Conservation (phyloP, 495 filamentous ascomycete genomes). For the Clohesyomyces aquaticus region DNA sequence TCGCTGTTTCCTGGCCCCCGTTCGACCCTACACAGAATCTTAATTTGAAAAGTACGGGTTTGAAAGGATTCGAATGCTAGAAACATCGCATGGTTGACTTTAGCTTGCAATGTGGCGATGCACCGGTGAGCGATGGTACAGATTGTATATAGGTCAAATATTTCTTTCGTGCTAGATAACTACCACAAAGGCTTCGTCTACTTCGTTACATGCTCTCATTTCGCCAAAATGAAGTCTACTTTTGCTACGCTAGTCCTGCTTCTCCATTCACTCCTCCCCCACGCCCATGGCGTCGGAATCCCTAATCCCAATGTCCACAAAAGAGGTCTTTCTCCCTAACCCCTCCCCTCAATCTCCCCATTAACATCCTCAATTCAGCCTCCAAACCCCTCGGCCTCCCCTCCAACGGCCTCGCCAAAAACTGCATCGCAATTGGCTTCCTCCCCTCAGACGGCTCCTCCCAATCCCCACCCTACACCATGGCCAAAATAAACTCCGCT, state of each 20-base stretch:
- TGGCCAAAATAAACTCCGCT: conserved; percentile 3
- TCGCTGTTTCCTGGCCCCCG: too few relatives aligned
- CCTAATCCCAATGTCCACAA: neutral
- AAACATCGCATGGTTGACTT: too few relatives aligned
- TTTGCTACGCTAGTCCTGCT: neutral
- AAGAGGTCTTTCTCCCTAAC: neutral
- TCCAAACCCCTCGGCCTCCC: conserved; percentile 8
- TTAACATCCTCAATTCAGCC: neutral
- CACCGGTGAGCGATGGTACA: too few relatives aligned
- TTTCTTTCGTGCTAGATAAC: too few relatives aligned
- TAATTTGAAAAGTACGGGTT: too few relatives aligned
- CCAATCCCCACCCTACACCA: conserved; percentile 16
- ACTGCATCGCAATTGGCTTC: conserved; percentile 18
- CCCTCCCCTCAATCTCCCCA: neutral
- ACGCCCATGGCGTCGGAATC: too few relatives aligned
- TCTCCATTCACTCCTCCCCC: too few relatives aligned
- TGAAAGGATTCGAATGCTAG: too few relatives aligned
- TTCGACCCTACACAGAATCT: too few relatives aligned
- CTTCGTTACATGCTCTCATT: neutral
- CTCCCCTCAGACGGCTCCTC: conserved; percentile 20
- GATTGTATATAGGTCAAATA: too few relatives aligned
- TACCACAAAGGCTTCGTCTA: too few relatives aligned
- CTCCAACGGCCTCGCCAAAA: conserved; percentile 1
- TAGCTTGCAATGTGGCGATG: too few relatives aligned
- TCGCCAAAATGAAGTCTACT: neutral